phyloP scores from a whole-genome alignment of 164 flowering plant species.

The Euptelea pleiosperma region DNA sequence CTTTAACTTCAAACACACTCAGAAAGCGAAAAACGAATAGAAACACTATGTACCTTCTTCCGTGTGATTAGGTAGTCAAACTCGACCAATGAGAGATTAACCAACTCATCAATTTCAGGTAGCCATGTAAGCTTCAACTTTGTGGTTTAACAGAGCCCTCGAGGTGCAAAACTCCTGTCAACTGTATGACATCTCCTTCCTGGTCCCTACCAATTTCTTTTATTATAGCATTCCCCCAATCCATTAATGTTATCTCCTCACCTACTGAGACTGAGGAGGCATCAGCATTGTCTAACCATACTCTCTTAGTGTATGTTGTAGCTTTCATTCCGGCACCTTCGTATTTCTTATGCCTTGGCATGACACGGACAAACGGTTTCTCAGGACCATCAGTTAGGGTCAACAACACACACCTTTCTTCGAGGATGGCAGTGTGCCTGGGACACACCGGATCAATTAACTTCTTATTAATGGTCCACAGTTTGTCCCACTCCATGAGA shows the following conservation, averaged over 20 bases:
- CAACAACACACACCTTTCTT: conserved; percentile 60
- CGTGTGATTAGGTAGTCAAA: conserved; percentile 83
- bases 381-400: conserved; percentile 79
- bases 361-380: conserved; percentile 62
- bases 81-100: conserved; percentile 63
- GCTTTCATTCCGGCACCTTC: conserved; percentile 84
- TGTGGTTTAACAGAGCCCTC: conserved; percentile 92
- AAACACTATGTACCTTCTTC: conserved; percentile 64
- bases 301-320: conserved; percentile 65
- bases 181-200: conserved; percentile 48
- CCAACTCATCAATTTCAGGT: conserved; percentile 68
- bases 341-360: conserved; percentile 82
- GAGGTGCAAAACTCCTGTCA: conserved; percentile 73
- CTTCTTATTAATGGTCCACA: conserved; percentile 95
- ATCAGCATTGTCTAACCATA: conserved; percentile 85
- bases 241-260: conserved; percentile 91
- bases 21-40: neutral
- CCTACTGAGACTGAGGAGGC: conserved; percentile 53
- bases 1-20: neutral
- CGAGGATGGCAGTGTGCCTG: conserved; percentile 83
- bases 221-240: conserved; percentile 92
- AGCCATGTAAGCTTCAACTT: conserved; percentile 97
- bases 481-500: conserved; percentile 99
- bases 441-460: conserved; percentile 94
- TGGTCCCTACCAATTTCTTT: conserved; percentile 64